These are phyloP conservation scores for Plasmodium coatneyi DNA, from an alignment of 169 alveolate species.

Conservation along the genomic window DNA sequence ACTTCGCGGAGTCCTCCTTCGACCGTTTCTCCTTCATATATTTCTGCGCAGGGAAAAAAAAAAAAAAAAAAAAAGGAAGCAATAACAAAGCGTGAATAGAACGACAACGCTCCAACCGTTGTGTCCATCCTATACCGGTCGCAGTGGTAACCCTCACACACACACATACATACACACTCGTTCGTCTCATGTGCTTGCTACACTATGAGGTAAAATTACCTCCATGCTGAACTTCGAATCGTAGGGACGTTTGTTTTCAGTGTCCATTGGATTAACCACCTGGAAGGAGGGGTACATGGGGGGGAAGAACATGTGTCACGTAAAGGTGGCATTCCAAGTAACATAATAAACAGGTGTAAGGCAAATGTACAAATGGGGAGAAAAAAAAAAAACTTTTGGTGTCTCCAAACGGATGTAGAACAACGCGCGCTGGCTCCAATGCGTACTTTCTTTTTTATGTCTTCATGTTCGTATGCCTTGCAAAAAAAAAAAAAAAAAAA, in stretches of 20 bases:
- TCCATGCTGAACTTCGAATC: slow-evolving; percentile 24
- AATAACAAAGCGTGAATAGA: not conserved
- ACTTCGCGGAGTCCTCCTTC: not conserved
- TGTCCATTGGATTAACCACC: slow-evolving; percentile 43
- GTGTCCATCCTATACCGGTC: not conserved
- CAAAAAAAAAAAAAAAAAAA: slow-evolving; percentile 8
- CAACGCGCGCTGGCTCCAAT: not conserved
- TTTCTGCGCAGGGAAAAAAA: slow-evolving; percentile 3
- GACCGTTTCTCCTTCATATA: slow-evolving; percentile 18
- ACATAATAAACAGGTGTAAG: not conserved
- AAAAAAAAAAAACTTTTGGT: not conserved
- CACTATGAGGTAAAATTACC: slow-evolving; percentile 7
- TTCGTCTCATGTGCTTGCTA: not conserved
- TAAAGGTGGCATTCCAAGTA: not conserved
- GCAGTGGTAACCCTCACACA: not conserved
- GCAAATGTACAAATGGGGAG: not conserved
- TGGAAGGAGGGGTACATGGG: not conserved
- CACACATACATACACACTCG: not conserved
- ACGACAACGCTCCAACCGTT: not conserved
- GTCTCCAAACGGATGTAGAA: not conserved
- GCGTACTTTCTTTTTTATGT: slow-evolving; percentile 43
- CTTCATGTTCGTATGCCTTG: slow-evolving; percentile 69
- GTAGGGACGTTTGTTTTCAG: slow-evolving; percentile 32
- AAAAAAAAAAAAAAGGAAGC: not conserved
- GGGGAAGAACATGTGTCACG: not conserved